These are phyloP conservation scores for Penicillium ochrochloron DNA, from an alignment of 495 filamentous ascomycete species.

Conservation along the genomic window DNA sequence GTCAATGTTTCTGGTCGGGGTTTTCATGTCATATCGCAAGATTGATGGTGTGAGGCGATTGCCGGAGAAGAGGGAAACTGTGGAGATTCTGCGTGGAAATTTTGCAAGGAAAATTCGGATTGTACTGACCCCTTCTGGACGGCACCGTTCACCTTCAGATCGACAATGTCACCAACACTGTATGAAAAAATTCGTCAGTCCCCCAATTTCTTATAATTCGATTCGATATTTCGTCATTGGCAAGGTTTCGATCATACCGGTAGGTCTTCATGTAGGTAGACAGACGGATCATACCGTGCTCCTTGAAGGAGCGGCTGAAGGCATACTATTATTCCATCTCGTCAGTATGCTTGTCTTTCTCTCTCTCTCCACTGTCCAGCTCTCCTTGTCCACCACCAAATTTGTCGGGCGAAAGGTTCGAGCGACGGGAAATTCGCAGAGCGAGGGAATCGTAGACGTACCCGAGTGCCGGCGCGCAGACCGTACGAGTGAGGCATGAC, in stretches of 20 bases:
- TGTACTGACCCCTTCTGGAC: slow-evolving; percentile 92
- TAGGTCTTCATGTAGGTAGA: slow-evolving; percentile 92
- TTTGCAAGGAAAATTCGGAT: slow-evolving; percentile 20
- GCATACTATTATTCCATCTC: slow-evolving; percentile 64
- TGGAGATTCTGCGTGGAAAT: neutral
- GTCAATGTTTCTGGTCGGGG: slow-evolving; percentile 23
- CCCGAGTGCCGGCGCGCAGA: slow-evolving; percentile 92
- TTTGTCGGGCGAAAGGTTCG: neutral
- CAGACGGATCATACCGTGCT: slow-evolving; percentile 87
- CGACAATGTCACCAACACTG: slow-evolving; percentile 96
- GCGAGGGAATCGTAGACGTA: slow-evolving; percentile 45
- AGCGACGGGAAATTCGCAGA: slow-evolving; percentile 15
- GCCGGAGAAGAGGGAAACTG: neutral
- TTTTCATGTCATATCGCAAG: slow-evolving; percentile 9
- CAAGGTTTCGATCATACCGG: slow-evolving; percentile 60
- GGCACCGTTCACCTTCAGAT: slow-evolving; percentile 95
- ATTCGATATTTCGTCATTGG: slow-evolving; percentile 23
- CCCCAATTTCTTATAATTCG: slow-evolving; percentile 32
- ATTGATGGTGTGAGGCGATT: neutral
- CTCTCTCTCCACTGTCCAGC: neutral
- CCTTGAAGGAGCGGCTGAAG: slow-evolving; percentile 90
- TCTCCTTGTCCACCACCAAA: slow-evolving; percentile 5
- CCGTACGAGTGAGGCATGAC: slow-evolving; percentile 95
- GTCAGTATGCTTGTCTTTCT: slow-evolving; percentile 36
- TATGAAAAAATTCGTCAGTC: slow-evolving; percentile 33